Evolutionary conservation across 345 rosid genomes (phyloP).

Genomic region (Iberis pinnata): DNA sequence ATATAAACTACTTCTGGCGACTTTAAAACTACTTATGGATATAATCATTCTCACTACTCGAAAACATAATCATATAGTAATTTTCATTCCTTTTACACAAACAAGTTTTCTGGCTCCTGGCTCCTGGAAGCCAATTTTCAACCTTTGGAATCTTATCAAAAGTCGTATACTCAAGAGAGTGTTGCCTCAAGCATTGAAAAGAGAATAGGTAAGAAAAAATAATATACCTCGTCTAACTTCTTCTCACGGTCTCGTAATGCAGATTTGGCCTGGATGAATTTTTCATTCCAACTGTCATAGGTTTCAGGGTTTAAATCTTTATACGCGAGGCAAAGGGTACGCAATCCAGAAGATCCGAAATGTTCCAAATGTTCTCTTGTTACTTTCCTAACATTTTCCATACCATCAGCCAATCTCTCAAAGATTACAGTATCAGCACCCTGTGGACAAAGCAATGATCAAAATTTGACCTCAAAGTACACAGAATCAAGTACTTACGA

Average conservation of each 20-base stretch:
- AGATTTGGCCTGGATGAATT: conserved; percentile 94
- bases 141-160: not conserved
- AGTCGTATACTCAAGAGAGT: conserved; percentile 10
- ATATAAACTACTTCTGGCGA: not conserved
- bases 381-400: conserved; percentile 60
- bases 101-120: not conserved
- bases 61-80: not conserved
- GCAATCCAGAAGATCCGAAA: conserved; percentile 93
- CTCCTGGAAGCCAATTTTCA: conserved; percentile 10
- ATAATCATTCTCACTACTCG: not conserved
- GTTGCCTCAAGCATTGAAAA: conserved; percentile 2
- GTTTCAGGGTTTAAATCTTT: conserved; percentile 61
- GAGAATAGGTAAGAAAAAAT: conserved; percentile 10
- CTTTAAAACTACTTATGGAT: conserved; percentile 7
- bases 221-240: conserved; percentile 88
- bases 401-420: conserved; percentile 76
- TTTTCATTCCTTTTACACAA: conserved; percentile 2
- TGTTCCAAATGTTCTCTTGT: conserved; percentile 85
- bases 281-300: conserved; percentile 95
- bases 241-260: conserved; percentile 91
- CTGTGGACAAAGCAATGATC: conserved; percentile 43
- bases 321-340: conserved; percentile 96
- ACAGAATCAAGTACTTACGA: conserved; percentile 7
- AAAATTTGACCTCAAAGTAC: conserved; percentile 19
- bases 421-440: conserved; percentile 97